Percentiles rank a stretch among this genome's conserved stretches.
Evolutionary conservation across 2,329 filamentous ascomycete genomes (phyloP).

Genomic region (Phoma sp.): DNA sequence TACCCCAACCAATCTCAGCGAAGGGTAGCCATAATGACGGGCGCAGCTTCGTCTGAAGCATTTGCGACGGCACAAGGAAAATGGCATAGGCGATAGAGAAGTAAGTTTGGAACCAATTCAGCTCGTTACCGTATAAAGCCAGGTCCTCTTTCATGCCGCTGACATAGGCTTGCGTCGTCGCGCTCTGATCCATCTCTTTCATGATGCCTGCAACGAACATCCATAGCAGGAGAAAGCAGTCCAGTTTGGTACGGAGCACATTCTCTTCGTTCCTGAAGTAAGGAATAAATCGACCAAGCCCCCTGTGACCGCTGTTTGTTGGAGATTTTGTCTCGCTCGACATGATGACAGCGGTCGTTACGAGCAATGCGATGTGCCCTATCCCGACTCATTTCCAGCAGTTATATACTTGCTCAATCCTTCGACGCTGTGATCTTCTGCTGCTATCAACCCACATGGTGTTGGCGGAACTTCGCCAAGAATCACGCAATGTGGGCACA

Average conservation of each 20-base stretch:
- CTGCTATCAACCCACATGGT: slow-evolving; percentile 5
- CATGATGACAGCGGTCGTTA: neutral
- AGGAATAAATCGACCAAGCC: slow-evolving; percentile 4
- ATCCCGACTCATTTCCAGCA: too few species aligned
- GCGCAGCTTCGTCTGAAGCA: slow-evolving; percentile 17
- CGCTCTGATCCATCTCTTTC: slow-evolving; percentile 19
- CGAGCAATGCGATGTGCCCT: neutral
- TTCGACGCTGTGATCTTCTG: neutral
- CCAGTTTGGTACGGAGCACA: slow-evolving; percentile 12
- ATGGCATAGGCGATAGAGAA: slow-evolving; percentile 17
- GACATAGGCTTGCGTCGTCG: slow-evolving; percentile 20
- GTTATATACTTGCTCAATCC: neutral
- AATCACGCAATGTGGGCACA: slow-evolving; percentile 9
- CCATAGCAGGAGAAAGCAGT: slow-evolving; percentile 18
- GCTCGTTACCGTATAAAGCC: slow-evolving; percentile 19
- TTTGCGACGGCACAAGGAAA: slow-evolving; percentile 15
- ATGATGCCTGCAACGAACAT: slow-evolving; percentile 20
- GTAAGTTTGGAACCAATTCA: slow-evolving; percentile 19
- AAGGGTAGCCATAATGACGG: slow-evolving; percentile 1
- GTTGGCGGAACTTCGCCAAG: slow-evolving; percentile 13
- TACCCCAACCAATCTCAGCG: slow-evolving; percentile 6
- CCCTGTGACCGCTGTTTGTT: neutral
- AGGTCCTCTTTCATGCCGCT: slow-evolving; percentile 25
- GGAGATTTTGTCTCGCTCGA: neutral
- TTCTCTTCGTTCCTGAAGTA: slow-evolving; percentile 16